Evolutionary conservation across 257 asterid species (phyloP), one percentile per base, ranked within the genome.

Genomic region (Solanum lignicaule): DNA sequence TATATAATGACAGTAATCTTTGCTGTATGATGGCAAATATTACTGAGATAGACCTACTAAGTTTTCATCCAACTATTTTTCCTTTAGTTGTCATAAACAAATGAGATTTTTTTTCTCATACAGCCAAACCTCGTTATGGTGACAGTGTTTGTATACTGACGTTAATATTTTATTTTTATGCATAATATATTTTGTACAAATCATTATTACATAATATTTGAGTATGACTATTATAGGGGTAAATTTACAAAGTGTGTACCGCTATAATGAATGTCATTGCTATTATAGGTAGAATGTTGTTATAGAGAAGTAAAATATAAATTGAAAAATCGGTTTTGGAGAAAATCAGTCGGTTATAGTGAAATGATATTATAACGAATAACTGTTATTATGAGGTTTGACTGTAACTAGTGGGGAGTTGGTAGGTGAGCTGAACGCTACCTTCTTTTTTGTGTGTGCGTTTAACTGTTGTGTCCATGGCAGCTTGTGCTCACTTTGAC

Each of bases 341-440:
- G 66, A 58, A 58, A 21, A 58, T 20, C 25, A 20, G 12, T 9
- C 5, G 0, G 66, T 58, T 58, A 58, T 7, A 58, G 66, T 58
- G 66, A 21, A 58, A 58, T 58, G 66, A 21, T 58, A 7, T 58
- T 58, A 21, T 3, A 58, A 58, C 27, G 5, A 58, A 21, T 58
- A 0, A 58, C 66, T 58, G 5, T 18, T 58, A 58, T 58, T 7
- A 58, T 20, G 25, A 58, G 66, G 11, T 58, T 55, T 55, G 65
- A 55, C 11, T 21, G 5, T 73, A 73, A 35, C 87, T 92, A 91
- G 88, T 90, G 88, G 48, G 62, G 69, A 29, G n/a, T 25, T 29
- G 29, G 69, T 4, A 46, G 85, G 41, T 81, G 27, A 25, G 60
- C 60, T 39, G 84, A 76, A 72, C 90, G 27, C 89, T 83, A 74